phyloP scores from a whole-genome alignment of 306 rosid genomes.

The Dryas alaskensis region DNA sequence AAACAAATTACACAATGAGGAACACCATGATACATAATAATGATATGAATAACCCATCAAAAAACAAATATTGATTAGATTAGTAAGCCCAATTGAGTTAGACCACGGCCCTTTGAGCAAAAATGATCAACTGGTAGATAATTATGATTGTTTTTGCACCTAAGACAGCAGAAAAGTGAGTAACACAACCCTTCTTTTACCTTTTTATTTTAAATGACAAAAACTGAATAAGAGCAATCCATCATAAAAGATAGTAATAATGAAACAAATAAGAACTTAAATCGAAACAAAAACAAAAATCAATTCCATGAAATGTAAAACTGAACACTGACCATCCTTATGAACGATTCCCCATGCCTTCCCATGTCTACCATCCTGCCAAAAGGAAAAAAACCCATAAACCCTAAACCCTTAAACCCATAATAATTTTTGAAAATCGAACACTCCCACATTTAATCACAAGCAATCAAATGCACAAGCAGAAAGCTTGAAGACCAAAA shows the following conservation, averaged over 20 bases:
- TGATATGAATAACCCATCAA: not conserved
- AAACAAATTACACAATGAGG: not conserved
- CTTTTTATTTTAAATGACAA: not conserved
- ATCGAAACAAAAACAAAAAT: not conserved
- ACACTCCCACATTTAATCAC: not conserved
- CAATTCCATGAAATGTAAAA: constrained; percentile 7
- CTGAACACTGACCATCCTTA: constrained; percentile 57
- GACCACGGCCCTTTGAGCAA: not conserved
- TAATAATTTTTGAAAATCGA: not conserved
- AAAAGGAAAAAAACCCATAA: constrained; percentile 14
- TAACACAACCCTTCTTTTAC: not conserved
- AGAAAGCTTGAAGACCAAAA: not conserved
- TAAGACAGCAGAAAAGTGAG: not conserved
- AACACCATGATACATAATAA: not conserved
- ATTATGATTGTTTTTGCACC: not conserved
- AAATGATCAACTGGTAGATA: not conserved
- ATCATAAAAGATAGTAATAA: not conserved
- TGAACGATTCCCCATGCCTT: constrained; percentile 96
- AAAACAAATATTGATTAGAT: not conserved
- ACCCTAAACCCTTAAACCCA: constrained; percentile 26
- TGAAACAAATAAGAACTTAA: not conserved
- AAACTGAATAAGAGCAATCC: not conserved
- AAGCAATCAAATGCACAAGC: not conserved
- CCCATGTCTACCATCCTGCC: constrained; percentile 89
- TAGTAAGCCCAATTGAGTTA: not conserved